Conservation (phyloP, 345 rosid genomes). For the Lepidium africanum region DNA sequence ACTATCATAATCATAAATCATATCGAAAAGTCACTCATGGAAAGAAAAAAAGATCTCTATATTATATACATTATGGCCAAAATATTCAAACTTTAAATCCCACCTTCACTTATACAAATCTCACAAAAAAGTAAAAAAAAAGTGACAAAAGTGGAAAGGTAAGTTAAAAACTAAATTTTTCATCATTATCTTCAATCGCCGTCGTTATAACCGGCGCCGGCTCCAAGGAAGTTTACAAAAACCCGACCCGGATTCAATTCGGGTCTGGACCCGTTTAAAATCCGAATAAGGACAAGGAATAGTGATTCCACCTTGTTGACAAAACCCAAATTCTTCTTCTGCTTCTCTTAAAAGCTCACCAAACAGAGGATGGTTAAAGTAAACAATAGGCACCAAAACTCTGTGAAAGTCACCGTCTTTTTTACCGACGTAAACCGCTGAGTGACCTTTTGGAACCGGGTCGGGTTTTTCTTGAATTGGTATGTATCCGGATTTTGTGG, state of each 20-base stretch:
- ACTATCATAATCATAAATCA: conserved; percentile 16
- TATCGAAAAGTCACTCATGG: conserved; percentile 3
- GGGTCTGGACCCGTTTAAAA: conserved; percentile 73
- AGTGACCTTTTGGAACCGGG: conserved; percentile 68
- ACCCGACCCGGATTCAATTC: conserved; percentile 51
- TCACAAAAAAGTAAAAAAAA: neutral
- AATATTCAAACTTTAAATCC: neutral
- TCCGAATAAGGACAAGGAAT: conserved; percentile 80
- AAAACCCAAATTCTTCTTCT: conserved; percentile 79
- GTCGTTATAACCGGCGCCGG: conserved; percentile 26
- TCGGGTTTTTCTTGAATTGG: conserved; percentile 23
- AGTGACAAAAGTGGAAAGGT: conserved; percentile 1
- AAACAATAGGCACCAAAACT: conserved; percentile 80
- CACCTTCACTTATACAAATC: conserved; percentile 8
- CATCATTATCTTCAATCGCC: neutral
- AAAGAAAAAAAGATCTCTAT: neutral
- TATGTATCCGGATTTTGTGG: conserved; percentile 37
- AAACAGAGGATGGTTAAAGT: conserved; percentile 89
- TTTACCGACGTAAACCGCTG: conserved; percentile 79
- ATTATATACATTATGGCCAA: conserved; percentile 16
- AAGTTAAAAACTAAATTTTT: neutral
- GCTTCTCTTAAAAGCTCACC: conserved; percentile 74
- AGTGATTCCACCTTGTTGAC: conserved; percentile 80
- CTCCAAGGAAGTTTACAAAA: conserved; percentile 34
- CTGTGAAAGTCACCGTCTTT: conserved; percentile 70